These are phyloP conservation scores for Laetiporus sulphureus DNA, from an alignment of 1,284 basidiomycete species.

Conservation along the genomic window DNA sequence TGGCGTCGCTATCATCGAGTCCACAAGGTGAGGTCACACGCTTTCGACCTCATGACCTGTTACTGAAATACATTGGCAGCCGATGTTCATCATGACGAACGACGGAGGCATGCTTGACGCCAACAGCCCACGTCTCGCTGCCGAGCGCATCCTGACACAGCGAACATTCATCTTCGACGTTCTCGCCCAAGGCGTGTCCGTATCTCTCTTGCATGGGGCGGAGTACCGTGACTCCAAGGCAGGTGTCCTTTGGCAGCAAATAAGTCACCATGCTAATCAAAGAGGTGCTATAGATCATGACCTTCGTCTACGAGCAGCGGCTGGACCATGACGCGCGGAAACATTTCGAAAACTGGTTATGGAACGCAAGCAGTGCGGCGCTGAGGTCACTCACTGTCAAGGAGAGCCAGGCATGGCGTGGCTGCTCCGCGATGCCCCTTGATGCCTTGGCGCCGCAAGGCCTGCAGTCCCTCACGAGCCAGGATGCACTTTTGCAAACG, in stretches of 20 bases:
- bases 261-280: background rate
- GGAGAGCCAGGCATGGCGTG: slow-evolving; percentile 9
- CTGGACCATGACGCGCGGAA: slow-evolving; percentile 16
- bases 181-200: slow-evolving; percentile 40
- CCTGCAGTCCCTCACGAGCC: background rate
- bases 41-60: background rate
- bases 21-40: slow-evolving; percentile 31
- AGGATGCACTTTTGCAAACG: background rate
- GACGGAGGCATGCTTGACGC: slow-evolving; percentile 37
- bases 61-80: slow-evolving; percentile 31
- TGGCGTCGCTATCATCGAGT: slow-evolving; percentile 42
- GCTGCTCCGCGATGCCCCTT: slow-evolving; percentile 2
- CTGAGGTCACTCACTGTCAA: slow-evolving; percentile 7
- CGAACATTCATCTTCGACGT: slow-evolving; percentile 43
- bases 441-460: slow-evolving; percentile 4
- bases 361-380: slow-evolving; percentile 13
- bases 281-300: slow-evolving; percentile 30
- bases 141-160: slow-evolving; percentile 37
- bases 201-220: slow-evolving; percentile 42
- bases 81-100: slow-evolving; percentile 59
- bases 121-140: slow-evolving; percentile 10
- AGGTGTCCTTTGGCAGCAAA: slow-evolving; percentile 6
- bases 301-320: slow-evolving; percentile 39
- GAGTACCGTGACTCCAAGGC: slow-evolving; percentile 63
- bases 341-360: slow-evolving; percentile 14